Evolutionary conservation across 495 filamentous ascomycete species (phyloP), one percentile per base, ranked within the genome.

Genomic region (Penicillium mononematosum): DNA sequence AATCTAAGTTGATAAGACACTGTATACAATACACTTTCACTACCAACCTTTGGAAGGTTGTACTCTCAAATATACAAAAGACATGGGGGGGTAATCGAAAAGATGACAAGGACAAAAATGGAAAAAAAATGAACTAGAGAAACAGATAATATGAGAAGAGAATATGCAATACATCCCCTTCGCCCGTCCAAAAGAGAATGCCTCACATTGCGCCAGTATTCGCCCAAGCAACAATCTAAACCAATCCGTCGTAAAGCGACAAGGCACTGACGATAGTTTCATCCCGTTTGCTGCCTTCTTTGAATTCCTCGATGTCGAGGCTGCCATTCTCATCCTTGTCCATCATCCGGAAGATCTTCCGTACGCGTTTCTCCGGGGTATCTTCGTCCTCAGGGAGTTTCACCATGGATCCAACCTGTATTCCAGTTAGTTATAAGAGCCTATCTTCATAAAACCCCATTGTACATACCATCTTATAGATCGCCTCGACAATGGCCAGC

Each of bases 271-370:
- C 94, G 69, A 98, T 98, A n/a, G 95, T 98, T 74, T 96, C 93
- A 72, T 98, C 94, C 39, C 92, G 90, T 79, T 97, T 95, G 75
- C 91, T 96, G 65, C 95, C 94, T 74, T 98, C 94, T 74, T 97
- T 98, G 81, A 98, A 98, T 72, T 98, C 94, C 49, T 92, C 86
- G 82, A 96, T 90, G 73, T 94, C 88, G 50, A 96, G 76, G 68
- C 86, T 91, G 56, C 92, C 88, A 67, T 98, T 97, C 78, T 98
- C 92, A 69, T 98, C 94, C 79, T 98, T 98, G 78, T 98, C 94
- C 94, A 98, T 98, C 94, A 98, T 97, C 64, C 89, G 85, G 78
- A 98, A 98, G 72, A 98, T 98, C 79, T 98, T 98, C 68, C 81
- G 85, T 27, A 98, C 94, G 46, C 95, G 90, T 80, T 98, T 98